These are phyloP conservation scores for Corchorus olitorius DNA, from an alignment of 345 rosid genomes.

Conservation along the genomic window DNA sequence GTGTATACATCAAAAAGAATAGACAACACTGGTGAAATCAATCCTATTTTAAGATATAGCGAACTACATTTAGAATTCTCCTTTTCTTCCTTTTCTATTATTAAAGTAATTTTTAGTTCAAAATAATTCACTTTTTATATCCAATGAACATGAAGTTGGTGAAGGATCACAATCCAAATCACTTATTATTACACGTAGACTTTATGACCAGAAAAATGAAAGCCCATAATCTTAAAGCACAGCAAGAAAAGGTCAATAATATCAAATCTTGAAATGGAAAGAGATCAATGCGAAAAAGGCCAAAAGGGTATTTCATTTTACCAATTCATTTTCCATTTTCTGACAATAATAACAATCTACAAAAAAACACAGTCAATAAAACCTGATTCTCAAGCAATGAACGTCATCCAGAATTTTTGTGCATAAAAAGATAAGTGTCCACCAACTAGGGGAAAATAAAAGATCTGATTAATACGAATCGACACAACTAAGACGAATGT, in stretches of 20 bases:
- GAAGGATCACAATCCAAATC: conserved; percentile 5
- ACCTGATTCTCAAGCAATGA: not conserved
- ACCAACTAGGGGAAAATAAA: not conserved
- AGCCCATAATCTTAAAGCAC: conserved; percentile 4
- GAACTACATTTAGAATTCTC: no score
- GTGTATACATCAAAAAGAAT: no score
- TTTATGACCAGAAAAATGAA: not conserved
- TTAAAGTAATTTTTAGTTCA: not conserved
- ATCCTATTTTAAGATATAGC: no score
- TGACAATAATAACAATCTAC: not conserved
- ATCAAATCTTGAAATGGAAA: not conserved
- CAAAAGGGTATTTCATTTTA: not conserved
- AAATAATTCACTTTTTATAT: not conserved
- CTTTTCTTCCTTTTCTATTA: no score
- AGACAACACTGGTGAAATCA: no score
- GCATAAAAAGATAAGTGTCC: not conserved
- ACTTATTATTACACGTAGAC: not conserved
- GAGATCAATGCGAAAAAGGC: not conserved
- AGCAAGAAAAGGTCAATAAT: not conserved
- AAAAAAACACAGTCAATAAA: not conserved
- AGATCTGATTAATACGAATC: not conserved
- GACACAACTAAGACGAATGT: not conserved
- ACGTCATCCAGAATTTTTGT: not conserved
- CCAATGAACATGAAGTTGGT: conserved; percentile 2
- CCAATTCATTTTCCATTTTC: not conserved